phyloP scores from a whole-genome alignment of 2,329 filamentous ascomycete genomes.

The Pseudogymnoascus sp. region DNA sequence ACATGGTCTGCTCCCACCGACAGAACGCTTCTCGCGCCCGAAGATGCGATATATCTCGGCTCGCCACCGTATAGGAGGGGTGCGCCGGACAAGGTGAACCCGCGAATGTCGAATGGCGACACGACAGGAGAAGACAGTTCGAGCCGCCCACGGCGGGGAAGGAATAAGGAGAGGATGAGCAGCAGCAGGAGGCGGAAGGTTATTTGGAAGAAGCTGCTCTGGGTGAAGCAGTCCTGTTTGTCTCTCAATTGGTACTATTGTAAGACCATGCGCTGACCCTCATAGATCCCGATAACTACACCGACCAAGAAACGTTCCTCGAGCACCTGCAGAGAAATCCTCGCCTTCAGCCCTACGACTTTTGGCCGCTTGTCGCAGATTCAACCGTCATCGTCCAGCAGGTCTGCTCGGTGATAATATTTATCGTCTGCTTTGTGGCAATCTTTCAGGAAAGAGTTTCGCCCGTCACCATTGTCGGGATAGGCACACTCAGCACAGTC shows the following conservation, averaged over 20 bases:
- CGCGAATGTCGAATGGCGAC: slow-evolving; percentile 26
- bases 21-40: slow-evolving; percentile 67
- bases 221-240: slow-evolving; percentile 93
- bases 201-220: slow-evolving; percentile 90
- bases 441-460: slow-evolving; percentile 85
- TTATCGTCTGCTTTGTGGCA: slow-evolving; percentile 85
- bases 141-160: slow-evolving; percentile 19
- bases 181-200: slow-evolving; percentile 55
- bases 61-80: slow-evolving; percentile 51
- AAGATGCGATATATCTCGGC: slow-evolving; percentile 68
- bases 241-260: slow-evolving; percentile 14
- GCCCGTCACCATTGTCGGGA: slow-evolving; percentile 80
- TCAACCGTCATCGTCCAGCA: slow-evolving; percentile 96
- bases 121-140: slow-evolving; percentile 15
- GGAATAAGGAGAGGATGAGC: slow-evolving; percentile 38
- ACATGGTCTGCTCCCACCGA: slow-evolving; percentile 30
- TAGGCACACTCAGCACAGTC: slow-evolving; percentile 74
- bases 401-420: slow-evolving; percentile 89
- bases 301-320: slow-evolving; percentile 91
- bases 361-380: slow-evolving; percentile 93
- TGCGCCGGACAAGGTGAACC: slow-evolving; percentile 34
- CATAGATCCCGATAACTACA: slow-evolving; percentile 97
- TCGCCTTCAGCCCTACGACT: slow-evolving; percentile 88
- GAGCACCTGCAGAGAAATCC: slow-evolving; percentile 94
- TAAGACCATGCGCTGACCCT: slow-evolving; percentile 19